phyloP scores from a whole-genome alignment of 163 green algal genomes.

The Chloroidium sp. region DNA sequence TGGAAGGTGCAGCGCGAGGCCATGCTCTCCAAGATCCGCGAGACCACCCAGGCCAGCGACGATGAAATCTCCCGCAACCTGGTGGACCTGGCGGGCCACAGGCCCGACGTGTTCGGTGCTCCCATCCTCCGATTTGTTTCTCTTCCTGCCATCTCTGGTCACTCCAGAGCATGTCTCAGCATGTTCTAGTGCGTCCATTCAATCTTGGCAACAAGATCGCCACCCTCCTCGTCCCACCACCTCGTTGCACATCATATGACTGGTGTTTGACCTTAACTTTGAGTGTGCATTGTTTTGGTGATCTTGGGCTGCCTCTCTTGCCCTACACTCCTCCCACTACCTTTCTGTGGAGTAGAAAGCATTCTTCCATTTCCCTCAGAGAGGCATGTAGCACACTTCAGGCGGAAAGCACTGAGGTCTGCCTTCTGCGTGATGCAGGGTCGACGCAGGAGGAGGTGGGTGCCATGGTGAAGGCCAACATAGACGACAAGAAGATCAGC shows the following conservation, averaged over 20 bases:
- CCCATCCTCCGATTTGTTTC: not conserved
- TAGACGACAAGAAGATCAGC: conserved; percentile 57
- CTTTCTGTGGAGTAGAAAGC: too few species aligned
- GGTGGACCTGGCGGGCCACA: conserved; percentile 61
- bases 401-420: too few species aligned
- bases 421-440: conserved; percentile 19
- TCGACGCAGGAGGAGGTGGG: conserved; percentile 69
- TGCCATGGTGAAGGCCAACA: conserved; percentile 40
- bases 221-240: not conserved
- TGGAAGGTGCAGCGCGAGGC: conserved; percentile 89
- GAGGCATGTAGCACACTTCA: too few species aligned
- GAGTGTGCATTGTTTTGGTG: too few species aligned
- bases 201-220: too few species aligned
- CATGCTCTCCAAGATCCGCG: conserved; percentile 89
- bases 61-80: conserved; percentile 95
- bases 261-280: too few species aligned
- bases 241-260: not conserved
- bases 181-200: too few species aligned
- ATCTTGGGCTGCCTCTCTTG: too few species aligned
- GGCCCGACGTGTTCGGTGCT: conserved; percentile 81
- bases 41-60: conserved; percentile 76
- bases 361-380: too few species aligned
- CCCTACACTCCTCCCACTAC: too few species aligned
- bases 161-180: too few species aligned
- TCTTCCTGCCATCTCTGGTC: too few species aligned